Conservation (phyloP, 345 rosid genomes). For the Pistacia atlantica region DNA sequence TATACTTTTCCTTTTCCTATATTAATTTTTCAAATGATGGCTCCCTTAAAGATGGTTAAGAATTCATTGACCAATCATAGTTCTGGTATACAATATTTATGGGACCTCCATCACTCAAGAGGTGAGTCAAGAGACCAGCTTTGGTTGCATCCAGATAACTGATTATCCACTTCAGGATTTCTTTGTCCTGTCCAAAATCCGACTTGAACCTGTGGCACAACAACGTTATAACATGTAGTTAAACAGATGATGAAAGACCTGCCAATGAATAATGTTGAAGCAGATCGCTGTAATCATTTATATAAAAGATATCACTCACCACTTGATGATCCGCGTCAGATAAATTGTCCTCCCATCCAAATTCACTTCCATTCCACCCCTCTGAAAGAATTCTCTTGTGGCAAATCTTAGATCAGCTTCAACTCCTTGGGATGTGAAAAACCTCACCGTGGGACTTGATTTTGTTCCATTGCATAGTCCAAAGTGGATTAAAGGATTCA, state of each 20-base stretch:
- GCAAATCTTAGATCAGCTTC: constrained; percentile 68
- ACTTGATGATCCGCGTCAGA: constrained; percentile 69
- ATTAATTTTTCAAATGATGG: too few species aligned
- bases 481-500: constrained; percentile 81
- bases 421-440: constrained; percentile 70
- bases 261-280: neutral
- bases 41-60: constrained; percentile 16
- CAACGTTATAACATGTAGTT: neutral
- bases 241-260: neutral
- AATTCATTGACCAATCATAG: constrained; percentile 78
- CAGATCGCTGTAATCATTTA: neutral
- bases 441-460: constrained; percentile 77
- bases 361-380: constrained; percentile 61
- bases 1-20: too few species aligned
- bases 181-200: constrained; percentile 77
- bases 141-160: constrained; percentile 68
- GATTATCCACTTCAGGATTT: constrained; percentile 69
- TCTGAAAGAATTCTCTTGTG: constrained; percentile 68
- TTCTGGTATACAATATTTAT: constrained; percentile 59
- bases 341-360: constrained; percentile 63
- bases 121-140: constrained; percentile 75
- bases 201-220: constrained; percentile 51
- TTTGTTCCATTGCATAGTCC: constrained; percentile 85
- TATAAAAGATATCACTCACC: constrained; percentile 43
- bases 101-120: constrained; percentile 62